Conservation (phyloP, 2,329 filamentous ascomycete species). For the Decorospora gaudefroyi region DNA sequence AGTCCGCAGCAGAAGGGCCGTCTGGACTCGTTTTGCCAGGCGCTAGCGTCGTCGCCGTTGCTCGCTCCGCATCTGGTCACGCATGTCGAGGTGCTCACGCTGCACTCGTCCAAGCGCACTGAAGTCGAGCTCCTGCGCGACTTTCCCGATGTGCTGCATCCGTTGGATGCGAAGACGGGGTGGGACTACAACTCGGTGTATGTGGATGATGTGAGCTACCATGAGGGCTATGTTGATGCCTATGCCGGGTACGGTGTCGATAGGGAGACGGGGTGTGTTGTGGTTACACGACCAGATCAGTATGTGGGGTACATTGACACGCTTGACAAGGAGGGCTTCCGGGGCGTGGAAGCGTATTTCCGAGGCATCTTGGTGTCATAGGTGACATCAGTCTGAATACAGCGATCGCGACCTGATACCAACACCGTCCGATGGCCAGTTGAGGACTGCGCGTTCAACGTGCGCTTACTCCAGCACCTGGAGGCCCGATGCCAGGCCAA, state of each 20-base stretch:
- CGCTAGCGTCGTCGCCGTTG: constrained; percentile 49
- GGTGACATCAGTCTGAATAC: background rate
- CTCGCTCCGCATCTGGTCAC: constrained; percentile 54
- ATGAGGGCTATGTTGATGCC: constrained; percentile 51
- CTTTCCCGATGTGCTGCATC: constrained; percentile 52
- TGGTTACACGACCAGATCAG: constrained; percentile 69
- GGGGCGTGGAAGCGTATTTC: constrained; percentile 42
- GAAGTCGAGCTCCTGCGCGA: constrained; percentile 52
- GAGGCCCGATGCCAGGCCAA: constrained; percentile 4
- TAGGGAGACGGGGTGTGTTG: constrained; percentile 59
- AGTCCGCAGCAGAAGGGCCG: constrained; percentile 50
- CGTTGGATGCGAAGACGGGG: constrained; percentile 47
- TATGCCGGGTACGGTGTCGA: constrained; percentile 65
- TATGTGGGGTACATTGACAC: constrained; percentile 60
- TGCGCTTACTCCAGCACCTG: background rate
- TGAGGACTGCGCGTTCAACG: background rate
- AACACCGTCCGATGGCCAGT: background rate
- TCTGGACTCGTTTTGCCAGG: constrained; percentile 55
- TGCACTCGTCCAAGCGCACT: constrained; percentile 60
- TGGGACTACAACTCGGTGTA: constrained; percentile 53
- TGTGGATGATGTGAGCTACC: constrained; percentile 53
- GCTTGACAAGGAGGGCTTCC: constrained; percentile 38
- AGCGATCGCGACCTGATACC: background rate
- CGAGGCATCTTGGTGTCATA: constrained; percentile 33
- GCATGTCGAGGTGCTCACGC: constrained; percentile 63